Base-by-base conservation (phyloP, 2,329 filamentous ascomycete species). In the Epichloe bromicola region DNA sequence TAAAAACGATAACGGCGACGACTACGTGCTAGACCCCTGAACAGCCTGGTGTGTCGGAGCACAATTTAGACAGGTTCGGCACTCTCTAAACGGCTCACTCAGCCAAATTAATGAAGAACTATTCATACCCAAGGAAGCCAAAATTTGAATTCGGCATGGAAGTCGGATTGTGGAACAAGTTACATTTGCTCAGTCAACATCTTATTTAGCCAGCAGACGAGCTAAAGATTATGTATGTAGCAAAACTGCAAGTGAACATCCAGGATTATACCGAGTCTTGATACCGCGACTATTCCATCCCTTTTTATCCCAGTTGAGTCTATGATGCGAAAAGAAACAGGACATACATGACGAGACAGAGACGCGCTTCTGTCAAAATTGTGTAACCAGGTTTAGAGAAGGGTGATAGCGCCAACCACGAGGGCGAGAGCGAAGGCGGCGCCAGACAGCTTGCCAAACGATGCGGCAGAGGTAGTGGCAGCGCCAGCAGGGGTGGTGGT, bases 381-480 rank as follows among this genome's bases (percentile, higher is more conserved):
- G 7, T 17, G 15, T 1, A 5, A 42, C 2, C 10, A 14, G 17
- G 19, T 34, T 54, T 57, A 58, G 20, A 57, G 44, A 36, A 58
- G 48, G n/a, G 54, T 46, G 15, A 49, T 23, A 17, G 19, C 45
- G 15, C 52, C 56, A 17, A 52, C 54, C 30, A 56, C 8, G 17
- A 55, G 20, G 33, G 55, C 54, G 6, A 56, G 38, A 44, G 52
- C 55, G 17, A 55, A 51, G 51, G 53, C 54, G 42, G 47, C 55
- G 11, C 51, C 55, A 17, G 55, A 57, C 30, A 56, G n/a, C 37
- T 48, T 51, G 20, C 48, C 43, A 23, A 54, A 48, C 14, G 54
- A 39, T 33, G 49, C 37, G n/a, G 41, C 45, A 11, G 38, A 39
- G 23, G 14, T 47, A 5, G 17, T 36, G 34, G 39, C 23, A 23